Base-by-base conservation (phyloP, 202 grass and related monocot species). In the Eragrostis tef region DNA sequence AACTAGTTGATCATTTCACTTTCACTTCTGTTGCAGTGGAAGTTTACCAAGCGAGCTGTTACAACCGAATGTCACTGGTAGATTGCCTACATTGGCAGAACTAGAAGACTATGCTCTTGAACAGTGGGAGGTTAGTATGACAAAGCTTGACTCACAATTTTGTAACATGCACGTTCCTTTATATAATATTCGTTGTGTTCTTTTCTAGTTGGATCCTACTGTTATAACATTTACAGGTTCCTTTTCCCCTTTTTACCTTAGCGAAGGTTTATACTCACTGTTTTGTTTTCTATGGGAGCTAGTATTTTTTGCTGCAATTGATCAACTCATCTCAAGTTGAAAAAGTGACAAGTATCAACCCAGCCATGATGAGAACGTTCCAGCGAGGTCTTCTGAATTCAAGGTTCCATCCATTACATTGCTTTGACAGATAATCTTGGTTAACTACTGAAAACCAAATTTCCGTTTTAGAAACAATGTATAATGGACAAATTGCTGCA, bases 321-420 rank as follows among this genome's bases (percentile, higher is more conserved):
- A 98, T 98, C 79, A 98, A 94, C 83, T 98, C 95, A 61, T 83
- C 92, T 85, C 95, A 98, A 93, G 88, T 90, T 7, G 92, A 93
- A 74, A 93, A 78, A 70, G 78, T 61, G 42, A 87, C 84, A 51
- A 91, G 79, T 71, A 93, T 98, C 86, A 94, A 86, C 83, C 89
- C 90, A 52, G 89, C 92, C 63, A 88, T 94, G 94, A 98, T 98
- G 79, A 89, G 60, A 78, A 93, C 86, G 59, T 98, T 94, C 76
- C 95, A 98, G 80, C 81, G 87, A 80, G 92, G 92, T 49, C 95
- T 98, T 91, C 85, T 98, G 69, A 94, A 86, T 86, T 82, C 90
- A 80, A 94, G 92, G 92, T 98, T 73, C 64, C 41, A 47, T 78
- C 26, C 67, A 48, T 89, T 67, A 27, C 54, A 27, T 79, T 63